Evolutionary conservation across 176 grass and related monocot species (phyloP), one percentile per base, ranked within the genome.

Genomic region (Rhynchospora tenuis): DNA sequence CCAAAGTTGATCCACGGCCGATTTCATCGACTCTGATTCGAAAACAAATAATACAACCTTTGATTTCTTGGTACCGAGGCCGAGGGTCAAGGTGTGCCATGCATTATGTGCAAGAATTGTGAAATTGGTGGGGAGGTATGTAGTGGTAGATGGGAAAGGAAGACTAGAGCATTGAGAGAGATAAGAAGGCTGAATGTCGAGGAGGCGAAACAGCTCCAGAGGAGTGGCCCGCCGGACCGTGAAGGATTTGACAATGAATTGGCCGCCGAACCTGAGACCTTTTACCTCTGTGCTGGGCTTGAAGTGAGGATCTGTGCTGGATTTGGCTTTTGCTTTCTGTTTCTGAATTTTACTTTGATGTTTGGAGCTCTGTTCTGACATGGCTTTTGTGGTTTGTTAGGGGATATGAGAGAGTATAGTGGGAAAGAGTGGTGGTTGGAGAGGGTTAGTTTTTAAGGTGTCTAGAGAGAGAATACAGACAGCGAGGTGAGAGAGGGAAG

Each of bases 31-130:
- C 88, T 95, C 95, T 0, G 92, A 93, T 89, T 98, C 95, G 64
- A 98, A 98, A 50, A 98, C 92, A 81, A 98, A 98, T 51, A 98
- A 84, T 63, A 91, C 87, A 54, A 58, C 92, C 88, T 98, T 98
- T 82, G 95, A 95, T 88, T 98, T 98, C 67, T 93, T 95, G 79
- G 95, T 98, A 83, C 95, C 95, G 29, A 98, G 90, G 26, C 95
- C 95, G 28, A 98, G 92, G 13, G 95, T 98, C 57, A 98, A 86
- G 19, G 95, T 98, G 87, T 91, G 95, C 95, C 95, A 98, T 31
- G 95, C 95, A 84, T 98, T 92, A 81, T 98, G 95, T 31, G 95
- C 95, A 67, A 98, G 89, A 85, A 98, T 94, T 74, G 95, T 98
- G 92, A 98, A 98, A 85, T 92, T 95, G 63, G 95, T 98, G 22